Conservation (phyloP, 2,329 filamentous ascomycete species). For the Xenosphaeropsis pyriputrescens region DNA sequence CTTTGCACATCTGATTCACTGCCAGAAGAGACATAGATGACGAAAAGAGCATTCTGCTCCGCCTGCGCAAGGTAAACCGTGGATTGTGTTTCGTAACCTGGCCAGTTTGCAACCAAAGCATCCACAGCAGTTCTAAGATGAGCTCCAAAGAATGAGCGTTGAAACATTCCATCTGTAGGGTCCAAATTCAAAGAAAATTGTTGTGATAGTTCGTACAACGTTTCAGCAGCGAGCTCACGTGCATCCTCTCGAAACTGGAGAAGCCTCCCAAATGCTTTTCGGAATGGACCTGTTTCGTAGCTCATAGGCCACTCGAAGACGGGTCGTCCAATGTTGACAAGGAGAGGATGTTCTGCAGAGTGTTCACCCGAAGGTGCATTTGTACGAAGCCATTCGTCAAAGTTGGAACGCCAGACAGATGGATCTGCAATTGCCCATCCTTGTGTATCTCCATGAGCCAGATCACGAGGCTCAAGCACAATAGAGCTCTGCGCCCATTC, state of each 20-base stretch:
- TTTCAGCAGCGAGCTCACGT: constrained; percentile 16
- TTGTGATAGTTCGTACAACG: constrained; percentile 16
- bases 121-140: constrained; percentile 22
- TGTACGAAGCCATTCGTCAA: constrained; percentile 5
- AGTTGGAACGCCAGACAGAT: constrained; percentile 5
- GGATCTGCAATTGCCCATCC: constrained; percentile 2
- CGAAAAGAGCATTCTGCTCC: constrained; percentile 7
- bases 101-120: constrained; percentile 18
- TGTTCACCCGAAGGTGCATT: neutral
- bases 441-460: constrained; percentile 1
- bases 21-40: constrained; percentile 27
- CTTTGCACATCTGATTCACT: constrained; percentile 18
- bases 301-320: constrained; percentile 18
- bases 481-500: constrained; percentile 4
- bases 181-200: constrained; percentile 13
- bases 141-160: constrained; percentile 20
- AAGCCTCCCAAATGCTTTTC: constrained; percentile 22
- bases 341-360: constrained; percentile 2
- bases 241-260: constrained; percentile 13
- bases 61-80: constrained; percentile 20
- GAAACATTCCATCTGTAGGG: constrained; percentile 13
- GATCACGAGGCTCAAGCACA: neutral
- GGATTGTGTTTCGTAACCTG: constrained; percentile 19
- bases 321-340: constrained; percentile 4
- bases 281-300: constrained; percentile 16